Percentiles rank a stretch among this genome's conserved stretches.
Evolutionary conservation across 2,329 filamentous ascomycete species (phyloP).

Genomic region (Tolypocladium amazonense): DNA sequence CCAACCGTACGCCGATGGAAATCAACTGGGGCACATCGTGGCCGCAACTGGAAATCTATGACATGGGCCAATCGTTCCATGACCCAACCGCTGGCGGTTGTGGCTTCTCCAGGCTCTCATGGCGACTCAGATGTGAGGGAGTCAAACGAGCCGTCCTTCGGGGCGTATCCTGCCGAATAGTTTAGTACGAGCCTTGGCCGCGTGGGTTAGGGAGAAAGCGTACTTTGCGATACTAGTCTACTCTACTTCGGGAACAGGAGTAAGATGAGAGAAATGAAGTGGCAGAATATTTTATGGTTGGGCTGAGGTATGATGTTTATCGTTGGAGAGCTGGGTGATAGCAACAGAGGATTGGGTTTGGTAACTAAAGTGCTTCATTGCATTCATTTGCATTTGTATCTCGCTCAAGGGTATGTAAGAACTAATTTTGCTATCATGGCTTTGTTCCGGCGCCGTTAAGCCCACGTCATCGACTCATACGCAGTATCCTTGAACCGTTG

Average conservation of each 20-base stretch:
- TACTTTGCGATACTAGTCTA: not conserved
- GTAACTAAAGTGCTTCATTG: not conserved
- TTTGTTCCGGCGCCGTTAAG: no score
- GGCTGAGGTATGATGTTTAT: not conserved
- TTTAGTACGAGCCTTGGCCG: not conserved
- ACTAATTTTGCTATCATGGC: not conserved
- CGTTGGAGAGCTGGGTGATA: not conserved
- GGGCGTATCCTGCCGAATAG: not conserved
- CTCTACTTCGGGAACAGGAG: no score
- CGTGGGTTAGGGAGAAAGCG: not conserved
- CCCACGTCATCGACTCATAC: no score
- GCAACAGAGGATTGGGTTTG: not conserved
- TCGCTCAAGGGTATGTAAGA: not conserved
- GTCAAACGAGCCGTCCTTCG: not conserved
- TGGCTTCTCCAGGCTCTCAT: not conserved
- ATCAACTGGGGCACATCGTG: conserved; percentile 1
- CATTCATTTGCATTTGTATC: not conserved
- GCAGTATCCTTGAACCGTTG: not conserved
- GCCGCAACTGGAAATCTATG: not conserved
- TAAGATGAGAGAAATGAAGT: not conserved
- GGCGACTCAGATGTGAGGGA: not conserved
- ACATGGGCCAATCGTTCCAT: not conserved
- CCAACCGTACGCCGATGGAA: conserved; percentile 1
- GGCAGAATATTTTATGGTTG: not conserved
- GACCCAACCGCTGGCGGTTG: not conserved